These are phyloP conservation scores for Cryoendolithus antarcticus DNA, from an alignment of 2,329 filamentous ascomycete species.

Conservation along the genomic window DNA sequence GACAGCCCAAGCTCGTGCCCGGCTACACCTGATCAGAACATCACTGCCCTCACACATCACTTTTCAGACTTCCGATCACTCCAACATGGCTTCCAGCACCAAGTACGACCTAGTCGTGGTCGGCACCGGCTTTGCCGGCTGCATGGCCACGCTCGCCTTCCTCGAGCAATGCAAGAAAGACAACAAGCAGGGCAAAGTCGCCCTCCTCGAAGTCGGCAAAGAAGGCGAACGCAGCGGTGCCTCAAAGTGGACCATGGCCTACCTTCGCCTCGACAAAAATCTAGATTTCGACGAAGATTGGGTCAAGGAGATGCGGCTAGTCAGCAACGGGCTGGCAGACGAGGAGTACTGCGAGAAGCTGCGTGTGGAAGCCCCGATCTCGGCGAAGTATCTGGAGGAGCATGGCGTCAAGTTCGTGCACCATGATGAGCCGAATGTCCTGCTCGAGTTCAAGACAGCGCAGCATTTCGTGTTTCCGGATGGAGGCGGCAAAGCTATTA, in stretches of 20 bases:
- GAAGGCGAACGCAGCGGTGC: conserved; percentile 29
- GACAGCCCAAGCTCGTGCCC: no score
- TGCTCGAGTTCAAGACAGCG: conserved; percentile 29
- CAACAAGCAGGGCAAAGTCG: conserved; percentile 25
- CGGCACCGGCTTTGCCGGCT: conserved; percentile 29
- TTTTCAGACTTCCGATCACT: no score
- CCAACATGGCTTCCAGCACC: conserved; percentile 16
- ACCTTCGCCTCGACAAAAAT: conserved; percentile 29
- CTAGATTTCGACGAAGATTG: conserved; percentile 24
- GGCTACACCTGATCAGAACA: no score
- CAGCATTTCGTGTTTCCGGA: conserved; percentile 31
- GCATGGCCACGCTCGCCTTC: conserved; percentile 29
- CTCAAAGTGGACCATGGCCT: conserved; percentile 30
- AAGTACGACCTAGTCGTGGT: conserved; percentile 30
- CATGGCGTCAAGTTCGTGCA: conserved; percentile 26
- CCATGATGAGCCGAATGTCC: conserved; percentile 28
- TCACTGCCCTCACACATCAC: no score
- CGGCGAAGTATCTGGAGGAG: conserved; percentile 26
- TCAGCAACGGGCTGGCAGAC: conserved; percentile 28
- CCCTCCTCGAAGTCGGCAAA: conserved; percentile 28
- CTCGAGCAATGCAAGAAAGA: conserved; percentile 27
- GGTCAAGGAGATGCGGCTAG: conserved; percentile 24
- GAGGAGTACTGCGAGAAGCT: conserved; percentile 30
- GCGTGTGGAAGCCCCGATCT: conserved; percentile 24
- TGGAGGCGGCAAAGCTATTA: conserved; percentile 28